These are phyloP conservation scores for Daedalea quercina DNA, from an alignment of 768 basidiomycete species.

Conservation along the genomic window DNA sequence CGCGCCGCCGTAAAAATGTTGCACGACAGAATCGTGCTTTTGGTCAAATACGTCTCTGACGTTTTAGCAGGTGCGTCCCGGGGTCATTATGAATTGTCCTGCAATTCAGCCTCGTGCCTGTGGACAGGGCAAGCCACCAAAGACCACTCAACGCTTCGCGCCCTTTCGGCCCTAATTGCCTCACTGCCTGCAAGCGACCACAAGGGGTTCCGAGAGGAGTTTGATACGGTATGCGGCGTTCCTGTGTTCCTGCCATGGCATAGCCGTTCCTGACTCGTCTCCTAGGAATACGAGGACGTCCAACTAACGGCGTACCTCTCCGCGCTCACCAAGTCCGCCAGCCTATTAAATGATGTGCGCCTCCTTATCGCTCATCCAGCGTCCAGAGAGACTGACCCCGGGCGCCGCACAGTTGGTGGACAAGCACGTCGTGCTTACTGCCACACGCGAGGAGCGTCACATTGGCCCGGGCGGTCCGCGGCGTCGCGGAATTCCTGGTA, in stretches of 20 bases:
- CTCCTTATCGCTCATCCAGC: not conserved
- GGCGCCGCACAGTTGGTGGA: constrained; percentile 55
- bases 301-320: constrained; percentile 88
- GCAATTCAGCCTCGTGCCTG: not conserved
- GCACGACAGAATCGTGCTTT: constrained; percentile 78
- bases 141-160: constrained; percentile 78
- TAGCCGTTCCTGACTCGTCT: not conserved
- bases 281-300: constrained; percentile 92
- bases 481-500: constrained; percentile 31
- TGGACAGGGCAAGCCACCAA: constrained; percentile 57
- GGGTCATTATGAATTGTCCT: not conserved
- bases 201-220: constrained; percentile 79
- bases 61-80: constrained; percentile 58
- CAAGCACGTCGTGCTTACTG: constrained; percentile 60
- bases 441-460: constrained; percentile 50
- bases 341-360: constrained; percentile 82
- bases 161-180: constrained; percentile 80
- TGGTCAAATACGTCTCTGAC: constrained; percentile 81
- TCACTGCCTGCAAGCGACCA: constrained; percentile 86
- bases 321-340: constrained; percentile 82
- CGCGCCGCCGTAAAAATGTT: constrained; percentile 96
- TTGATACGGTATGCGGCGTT: constrained; percentile 59
- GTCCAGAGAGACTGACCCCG: not conserved
- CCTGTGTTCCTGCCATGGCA: not conserved
- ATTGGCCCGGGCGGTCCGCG: constrained; percentile 30